phyloP scores from a whole-genome alignment of 1,284 basidiomycete genomes.

The Rugosomyces carneus region DNA sequence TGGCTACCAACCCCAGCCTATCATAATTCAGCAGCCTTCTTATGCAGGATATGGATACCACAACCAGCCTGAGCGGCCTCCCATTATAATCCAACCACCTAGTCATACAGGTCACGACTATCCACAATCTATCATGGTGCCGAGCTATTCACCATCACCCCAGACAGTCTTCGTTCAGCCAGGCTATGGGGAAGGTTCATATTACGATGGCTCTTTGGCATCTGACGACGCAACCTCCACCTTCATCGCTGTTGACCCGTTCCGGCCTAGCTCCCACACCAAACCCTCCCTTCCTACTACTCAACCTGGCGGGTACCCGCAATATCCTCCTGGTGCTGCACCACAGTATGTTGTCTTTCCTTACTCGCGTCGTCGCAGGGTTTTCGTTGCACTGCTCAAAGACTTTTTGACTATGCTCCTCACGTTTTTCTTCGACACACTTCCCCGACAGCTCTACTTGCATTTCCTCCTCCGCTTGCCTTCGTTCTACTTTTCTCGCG shows the following conservation, averaged over 20 bases:
- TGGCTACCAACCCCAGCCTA: background rate
- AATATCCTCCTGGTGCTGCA: background rate
- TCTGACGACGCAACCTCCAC: background rate
- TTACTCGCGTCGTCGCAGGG: background rate
- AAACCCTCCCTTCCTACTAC: background rate
- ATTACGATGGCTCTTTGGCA: background rate
- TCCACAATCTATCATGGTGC: background rate
- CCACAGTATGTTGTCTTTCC: background rate
- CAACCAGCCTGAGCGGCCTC: background rate
- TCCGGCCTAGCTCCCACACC: background rate
- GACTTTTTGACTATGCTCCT: background rate
- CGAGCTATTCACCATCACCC: background rate
- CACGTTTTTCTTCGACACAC: conserved; percentile 7
- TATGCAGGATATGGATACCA: background rate
- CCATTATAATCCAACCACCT: background rate
- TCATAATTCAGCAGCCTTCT: background rate
- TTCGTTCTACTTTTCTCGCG: conserved; percentile 13
- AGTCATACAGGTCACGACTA: background rate
- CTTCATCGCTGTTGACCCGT: background rate
- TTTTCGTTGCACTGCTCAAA: background rate
- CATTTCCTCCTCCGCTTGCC: conserved; percentile 8
- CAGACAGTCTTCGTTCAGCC: background rate
- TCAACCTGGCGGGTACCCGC: background rate
- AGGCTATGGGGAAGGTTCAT: background rate
- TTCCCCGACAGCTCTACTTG: conserved; percentile 7